Conservation (phyloP, 495 filamentous ascomycete species). For the Apodospora peruviana region DNA sequence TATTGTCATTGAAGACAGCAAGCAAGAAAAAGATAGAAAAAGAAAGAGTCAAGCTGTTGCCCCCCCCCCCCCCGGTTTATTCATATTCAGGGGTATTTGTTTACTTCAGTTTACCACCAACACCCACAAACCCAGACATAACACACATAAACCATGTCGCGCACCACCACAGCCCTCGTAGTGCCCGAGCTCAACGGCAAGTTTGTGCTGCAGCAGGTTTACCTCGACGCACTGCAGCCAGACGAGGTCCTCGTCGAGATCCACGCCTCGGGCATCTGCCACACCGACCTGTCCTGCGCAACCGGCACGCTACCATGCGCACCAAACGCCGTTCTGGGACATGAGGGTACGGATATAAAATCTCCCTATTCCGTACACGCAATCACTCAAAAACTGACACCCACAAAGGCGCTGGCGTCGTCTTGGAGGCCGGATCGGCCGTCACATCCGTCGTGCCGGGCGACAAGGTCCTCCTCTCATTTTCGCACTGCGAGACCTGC, state of each 20-base stretch:
- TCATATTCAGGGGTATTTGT: too few relatives aligned
- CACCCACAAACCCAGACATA: too few relatives aligned
- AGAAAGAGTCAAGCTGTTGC: too few relatives aligned
- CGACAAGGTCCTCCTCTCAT: constrained; percentile 52
- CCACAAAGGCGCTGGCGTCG: constrained; percentile 49
- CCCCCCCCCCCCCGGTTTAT: too few relatives aligned
- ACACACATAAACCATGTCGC: too few relatives aligned
- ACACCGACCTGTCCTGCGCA: constrained; percentile 57
- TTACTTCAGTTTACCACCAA: too few relatives aligned
- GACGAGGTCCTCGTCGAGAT: constrained; percentile 70
- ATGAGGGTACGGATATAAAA: constrained; percentile 50
- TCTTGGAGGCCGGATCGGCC: constrained; percentile 49
- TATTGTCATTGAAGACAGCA: too few relatives aligned
- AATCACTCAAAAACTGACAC: background rate
- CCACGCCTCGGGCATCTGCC: constrained; percentile 70
- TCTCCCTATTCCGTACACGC: background rate
- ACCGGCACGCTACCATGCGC: constrained; percentile 27
- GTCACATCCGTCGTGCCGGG: constrained; percentile 52
- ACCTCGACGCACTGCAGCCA: constrained; percentile 30
- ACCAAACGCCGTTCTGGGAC: constrained; percentile 66
- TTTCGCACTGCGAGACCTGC: constrained; percentile 36
- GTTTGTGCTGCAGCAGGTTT: constrained; percentile 17
- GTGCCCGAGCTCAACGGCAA: constrained; percentile 21
- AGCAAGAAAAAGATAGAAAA: too few relatives aligned
- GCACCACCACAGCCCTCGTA: constrained; percentile 23